phyloP scores from a whole-genome alignment of 768 basidiomycete genomes.

The Podaxis sp. region DNA sequence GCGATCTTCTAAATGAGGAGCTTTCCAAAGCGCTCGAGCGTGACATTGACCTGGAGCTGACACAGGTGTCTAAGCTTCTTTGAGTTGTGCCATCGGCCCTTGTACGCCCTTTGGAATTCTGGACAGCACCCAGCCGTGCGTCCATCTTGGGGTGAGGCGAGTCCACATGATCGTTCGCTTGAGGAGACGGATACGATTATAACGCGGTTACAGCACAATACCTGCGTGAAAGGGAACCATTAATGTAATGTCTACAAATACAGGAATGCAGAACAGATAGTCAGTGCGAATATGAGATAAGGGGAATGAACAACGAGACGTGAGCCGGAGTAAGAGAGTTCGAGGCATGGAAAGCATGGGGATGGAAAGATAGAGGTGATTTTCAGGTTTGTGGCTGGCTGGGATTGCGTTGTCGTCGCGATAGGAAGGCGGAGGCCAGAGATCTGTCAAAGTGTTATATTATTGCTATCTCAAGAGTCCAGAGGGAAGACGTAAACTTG shows the following conservation, averaged over 20 bases:
- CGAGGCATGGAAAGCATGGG: neutral
- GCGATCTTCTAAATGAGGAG: constrained; percentile 64
- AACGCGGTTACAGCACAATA: neutral
- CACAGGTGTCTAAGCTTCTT: constrained; percentile 15
- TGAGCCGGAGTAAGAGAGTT: neutral
- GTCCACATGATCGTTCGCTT: neutral
- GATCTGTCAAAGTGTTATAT: constrained; percentile 33
- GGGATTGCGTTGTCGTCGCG: constrained; percentile 45
- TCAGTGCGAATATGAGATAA: constrained; percentile 13
- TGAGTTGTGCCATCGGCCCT: constrained; percentile 4
- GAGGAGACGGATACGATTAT: neutral
- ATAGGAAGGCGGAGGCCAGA: constrained; percentile 62
- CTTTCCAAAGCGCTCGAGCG: constrained; percentile 35
- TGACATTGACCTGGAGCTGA: constrained; percentile 27
- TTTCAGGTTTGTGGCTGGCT: constrained; percentile 1
- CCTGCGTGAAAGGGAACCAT: neutral
- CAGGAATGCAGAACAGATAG: constrained; percentile 8
- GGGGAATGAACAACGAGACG: neutral
- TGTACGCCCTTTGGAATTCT: neutral
- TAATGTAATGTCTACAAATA: constrained; percentile 9
- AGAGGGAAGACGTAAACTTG: constrained; percentile 19
- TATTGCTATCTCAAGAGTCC: neutral
- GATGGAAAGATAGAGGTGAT: constrained; percentile 3
- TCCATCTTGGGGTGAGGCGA: neutral
- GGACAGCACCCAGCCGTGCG: neutral